A percentile compares a stretch with the other conserved stretches of the same genome.
phyloP scores from a whole-genome alignment of 257 asterid genomes.

The Misopates orontium region DNA sequence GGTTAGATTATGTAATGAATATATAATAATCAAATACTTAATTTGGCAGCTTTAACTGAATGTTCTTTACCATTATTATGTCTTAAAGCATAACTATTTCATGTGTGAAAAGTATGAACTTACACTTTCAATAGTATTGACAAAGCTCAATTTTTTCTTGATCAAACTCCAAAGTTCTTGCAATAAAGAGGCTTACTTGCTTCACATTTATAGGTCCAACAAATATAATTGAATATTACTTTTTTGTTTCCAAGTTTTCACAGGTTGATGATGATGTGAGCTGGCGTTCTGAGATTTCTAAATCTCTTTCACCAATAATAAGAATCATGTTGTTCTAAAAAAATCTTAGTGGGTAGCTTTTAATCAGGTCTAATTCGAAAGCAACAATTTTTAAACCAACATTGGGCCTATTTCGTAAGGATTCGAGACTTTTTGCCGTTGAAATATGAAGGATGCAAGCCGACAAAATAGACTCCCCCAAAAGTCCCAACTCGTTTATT shows the following conservation, averaged over 20 bases:
- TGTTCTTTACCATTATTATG: too few relatives aligned
- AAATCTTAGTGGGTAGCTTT: background rate
- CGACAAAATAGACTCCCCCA: background rate
- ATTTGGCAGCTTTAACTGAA: too few relatives aligned
- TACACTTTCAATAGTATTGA: background rate
- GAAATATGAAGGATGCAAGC: background rate
- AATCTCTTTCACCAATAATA: background rate
- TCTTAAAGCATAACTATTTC: too few relatives aligned
- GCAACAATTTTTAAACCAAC: too few relatives aligned
- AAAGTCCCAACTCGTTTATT: background rate
- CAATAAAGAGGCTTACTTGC: background rate
- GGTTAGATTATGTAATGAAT: background rate
- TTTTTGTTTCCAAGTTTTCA: too few relatives aligned
- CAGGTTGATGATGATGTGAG: background rate
- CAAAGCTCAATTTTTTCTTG: background rate
- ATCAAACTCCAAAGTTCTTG: conserved; percentile 1
- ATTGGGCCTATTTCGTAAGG: background rate
- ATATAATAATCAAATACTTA: too few relatives aligned
- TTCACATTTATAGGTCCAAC: background rate
- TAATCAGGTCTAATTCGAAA: too few relatives aligned
- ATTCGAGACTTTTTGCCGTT: background rate
- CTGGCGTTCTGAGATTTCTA: background rate
- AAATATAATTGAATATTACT: background rate
- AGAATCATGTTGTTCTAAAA: background rate
- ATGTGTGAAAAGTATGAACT: background rate